These are phyloP conservation scores for Themeda triandra DNA, from an alignment of 176 grass and related monocot genomes.

Conservation along the genomic window DNA sequence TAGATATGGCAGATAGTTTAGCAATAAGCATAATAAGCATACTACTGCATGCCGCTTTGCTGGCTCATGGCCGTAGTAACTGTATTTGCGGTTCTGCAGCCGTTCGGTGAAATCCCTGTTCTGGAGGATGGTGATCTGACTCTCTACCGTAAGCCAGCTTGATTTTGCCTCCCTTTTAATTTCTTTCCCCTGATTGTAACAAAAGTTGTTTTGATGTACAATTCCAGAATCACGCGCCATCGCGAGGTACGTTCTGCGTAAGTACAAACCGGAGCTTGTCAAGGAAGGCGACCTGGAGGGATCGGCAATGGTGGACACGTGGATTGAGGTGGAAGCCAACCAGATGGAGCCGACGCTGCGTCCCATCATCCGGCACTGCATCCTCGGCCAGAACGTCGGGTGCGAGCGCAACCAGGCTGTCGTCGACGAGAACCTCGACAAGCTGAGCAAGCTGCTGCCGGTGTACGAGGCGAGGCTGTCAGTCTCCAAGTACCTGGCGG, in stretches of 20 bases:
- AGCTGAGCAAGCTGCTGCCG: constrained; percentile 26
- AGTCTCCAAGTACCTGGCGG: constrained; percentile 6
- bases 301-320: constrained; percentile 40
- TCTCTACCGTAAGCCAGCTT: too few species aligned
- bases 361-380: constrained; percentile 27
- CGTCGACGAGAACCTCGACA: constrained; percentile 19
- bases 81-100: too few species aligned
- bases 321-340: constrained; percentile 45
- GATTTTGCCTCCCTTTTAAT: too few species aligned
- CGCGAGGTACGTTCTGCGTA: constrained; percentile 29
- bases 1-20: too few species aligned
- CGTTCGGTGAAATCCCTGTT: constrained; percentile 45
- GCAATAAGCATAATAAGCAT: too few species aligned
- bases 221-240: constrained; percentile 50
- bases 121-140: constrained; percentile 51
- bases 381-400: constrained; percentile 1
- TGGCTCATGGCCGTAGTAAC: too few species aligned
- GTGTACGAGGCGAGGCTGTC: constrained; percentile 48
- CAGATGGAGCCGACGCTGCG: neutral
- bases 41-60: too few species aligned
- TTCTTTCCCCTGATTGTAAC: too few species aligned
- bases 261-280: constrained; percentile 36
- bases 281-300: constrained; percentile 11
- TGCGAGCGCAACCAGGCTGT: constrained; percentile 11
- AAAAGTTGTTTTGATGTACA: too few species aligned